Conservation (phyloP, 805 yeast species). For the Yarrowia osloensis region DNA sequence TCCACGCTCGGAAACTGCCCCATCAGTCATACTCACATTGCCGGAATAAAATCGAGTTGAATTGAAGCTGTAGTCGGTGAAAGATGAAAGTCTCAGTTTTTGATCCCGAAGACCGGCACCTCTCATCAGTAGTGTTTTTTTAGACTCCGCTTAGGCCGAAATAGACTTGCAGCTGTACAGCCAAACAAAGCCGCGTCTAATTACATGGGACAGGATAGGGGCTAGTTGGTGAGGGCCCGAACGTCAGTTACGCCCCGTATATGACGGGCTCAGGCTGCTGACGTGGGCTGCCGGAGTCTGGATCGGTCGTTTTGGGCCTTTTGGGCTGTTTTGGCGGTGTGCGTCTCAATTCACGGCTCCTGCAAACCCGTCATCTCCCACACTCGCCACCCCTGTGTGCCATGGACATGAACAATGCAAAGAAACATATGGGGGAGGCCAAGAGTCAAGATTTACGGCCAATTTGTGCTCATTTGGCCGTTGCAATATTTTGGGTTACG, state of each 20-base stretch:
- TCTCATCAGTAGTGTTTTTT: not conserved
- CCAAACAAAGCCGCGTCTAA: conserved; percentile 26
- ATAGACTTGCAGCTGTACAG: conserved; percentile 9
- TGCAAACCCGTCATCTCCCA: not conserved
- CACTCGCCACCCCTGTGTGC: conserved; percentile 2
- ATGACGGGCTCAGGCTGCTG: not conserved
- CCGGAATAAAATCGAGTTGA: conserved; percentile 11
- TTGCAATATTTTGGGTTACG: conserved; percentile 1
- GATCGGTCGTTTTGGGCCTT: not conserved
- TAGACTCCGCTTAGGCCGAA: not conserved
- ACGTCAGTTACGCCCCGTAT: not conserved
- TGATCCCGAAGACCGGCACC: not conserved
- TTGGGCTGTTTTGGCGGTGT: not conserved
- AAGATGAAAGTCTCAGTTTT: conserved; percentile 5
- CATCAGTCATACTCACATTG: conserved; percentile 14
- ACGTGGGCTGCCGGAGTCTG: not conserved
- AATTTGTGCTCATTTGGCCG: conserved; percentile 16
- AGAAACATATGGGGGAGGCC: not conserved
- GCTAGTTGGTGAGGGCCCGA: not conserved
- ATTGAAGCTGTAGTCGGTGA: conserved; percentile 9
- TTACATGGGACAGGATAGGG: conserved; percentile 10
- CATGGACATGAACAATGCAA: conserved; percentile 8
- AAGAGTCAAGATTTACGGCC: conserved; percentile 19
- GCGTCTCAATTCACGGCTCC: no score
- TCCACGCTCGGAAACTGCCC: not conserved